Conservation (phyloP, 2,329 filamentous ascomycete genomes). For the Alternaria viburni region DNA sequence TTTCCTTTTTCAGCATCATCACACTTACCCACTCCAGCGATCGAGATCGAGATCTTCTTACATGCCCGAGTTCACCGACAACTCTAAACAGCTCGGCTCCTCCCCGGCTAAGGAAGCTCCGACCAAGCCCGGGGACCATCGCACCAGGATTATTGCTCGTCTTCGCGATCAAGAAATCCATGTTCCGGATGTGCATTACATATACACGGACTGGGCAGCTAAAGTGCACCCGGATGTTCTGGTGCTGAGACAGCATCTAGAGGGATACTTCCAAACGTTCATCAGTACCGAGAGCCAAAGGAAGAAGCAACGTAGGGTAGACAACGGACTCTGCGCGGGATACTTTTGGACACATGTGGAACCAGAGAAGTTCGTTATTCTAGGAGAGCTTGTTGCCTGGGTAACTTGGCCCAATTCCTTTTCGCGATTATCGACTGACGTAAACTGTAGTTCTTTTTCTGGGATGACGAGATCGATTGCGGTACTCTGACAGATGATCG, state of each 20-base stretch:
- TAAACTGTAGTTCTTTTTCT: slow-evolving; percentile 11
- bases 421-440: neutral
- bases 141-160: slow-evolving; percentile 1
- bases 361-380: slow-evolving; percentile 1
- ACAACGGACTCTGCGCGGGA: slow-evolving; percentile 9
- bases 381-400: slow-evolving; percentile 12
- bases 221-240: slow-evolving; percentile 4
- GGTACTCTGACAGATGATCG: slow-evolving; percentile 12
- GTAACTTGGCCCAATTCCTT: neutral
- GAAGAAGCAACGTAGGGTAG: slow-evolving; percentile 8
- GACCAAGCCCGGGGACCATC: neutral
- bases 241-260: slow-evolving; percentile 1
- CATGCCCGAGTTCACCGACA: neutral
- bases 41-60: neutral
- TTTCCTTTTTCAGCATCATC: neutral
- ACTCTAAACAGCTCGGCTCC: neutral
- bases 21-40: neutral
- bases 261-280: slow-evolving; percentile 6
- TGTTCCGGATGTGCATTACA: slow-evolving; percentile 7
- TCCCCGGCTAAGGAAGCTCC: neutral
- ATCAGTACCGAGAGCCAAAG: slow-evolving; percentile 7
- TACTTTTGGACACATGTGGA: slow-evolving; percentile 11
- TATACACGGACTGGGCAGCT: slow-evolving; percentile 9
- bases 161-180: slow-evolving; percentile 9
- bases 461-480: slow-evolving; percentile 19